Evolutionary conservation across 768 basidiomycete genomes (phyloP).

Genomic region (Pulveroboletus frians): DNA sequence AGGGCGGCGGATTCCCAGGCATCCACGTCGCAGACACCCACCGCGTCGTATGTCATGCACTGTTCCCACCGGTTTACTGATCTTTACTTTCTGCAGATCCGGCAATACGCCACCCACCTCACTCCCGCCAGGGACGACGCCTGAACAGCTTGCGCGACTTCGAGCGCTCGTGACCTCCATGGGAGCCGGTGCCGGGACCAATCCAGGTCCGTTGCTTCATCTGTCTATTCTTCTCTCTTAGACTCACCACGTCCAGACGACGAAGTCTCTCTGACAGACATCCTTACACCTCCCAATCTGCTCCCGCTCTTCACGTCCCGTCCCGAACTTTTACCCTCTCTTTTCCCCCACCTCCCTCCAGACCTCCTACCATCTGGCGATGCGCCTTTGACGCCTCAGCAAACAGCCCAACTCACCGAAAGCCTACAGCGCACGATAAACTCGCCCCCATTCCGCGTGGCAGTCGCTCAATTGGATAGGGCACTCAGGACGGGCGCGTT

Average conservation of each 20-base stretch:
- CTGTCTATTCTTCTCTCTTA: not conserved
- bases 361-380: constrained; percentile 69
- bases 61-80: not conserved
- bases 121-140: constrained; percentile 31
- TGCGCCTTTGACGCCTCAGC: constrained; percentile 22
- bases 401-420: constrained; percentile 35
- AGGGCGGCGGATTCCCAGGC: constrained; percentile 37
- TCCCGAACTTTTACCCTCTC: constrained; percentile 59
- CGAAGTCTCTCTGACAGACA: constrained; percentile 66
- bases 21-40: constrained; percentile 42
- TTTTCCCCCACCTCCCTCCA: constrained; percentile 79
- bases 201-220: constrained; percentile 9
- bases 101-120: constrained; percentile 4
- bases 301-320: constrained; percentile 64
- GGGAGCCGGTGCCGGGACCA: constrained; percentile 29
- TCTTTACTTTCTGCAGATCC: constrained; percentile 7
- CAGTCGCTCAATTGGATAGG: constrained; percentile 77
- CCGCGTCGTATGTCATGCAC: constrained; percentile 17
- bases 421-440: constrained; percentile 70
- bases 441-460: constrained; percentile 78
- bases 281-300: constrained; percentile 71
- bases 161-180: constrained; percentile 48
- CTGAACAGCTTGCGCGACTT: constrained; percentile 65
- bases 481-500: constrained; percentile 79
- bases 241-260: constrained; percentile 18